These are phyloP conservation scores for Cladosporium cucumerinum DNA, from an alignment of 2,329 filamentous ascomycete species.

Conservation along the genomic window DNA sequence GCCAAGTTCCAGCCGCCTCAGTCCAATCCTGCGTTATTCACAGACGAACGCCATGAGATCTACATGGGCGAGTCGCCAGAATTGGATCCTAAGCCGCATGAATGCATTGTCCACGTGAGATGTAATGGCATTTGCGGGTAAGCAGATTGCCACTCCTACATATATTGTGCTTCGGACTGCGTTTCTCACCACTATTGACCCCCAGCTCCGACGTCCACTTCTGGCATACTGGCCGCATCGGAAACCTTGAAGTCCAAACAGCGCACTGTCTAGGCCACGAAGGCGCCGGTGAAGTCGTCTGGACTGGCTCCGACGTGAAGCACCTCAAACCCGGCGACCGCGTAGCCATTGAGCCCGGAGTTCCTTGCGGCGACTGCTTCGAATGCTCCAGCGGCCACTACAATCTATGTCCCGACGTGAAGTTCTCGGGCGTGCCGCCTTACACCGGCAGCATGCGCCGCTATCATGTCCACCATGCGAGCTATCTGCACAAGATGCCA, in stretches of 20 bases:
- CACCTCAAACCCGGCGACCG: slow-evolving; percentile 59
- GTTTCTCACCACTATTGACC: not conserved
- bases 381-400: slow-evolving; percentile 78
- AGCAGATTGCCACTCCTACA: not conserved
- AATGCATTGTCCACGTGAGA: slow-evolving; percentile 30
- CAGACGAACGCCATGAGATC: slow-evolving; percentile 29
- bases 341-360: slow-evolving; percentile 64
- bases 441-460: slow-evolving; percentile 67
- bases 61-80: slow-evolving; percentile 28
- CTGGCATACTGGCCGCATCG: slow-evolving; percentile 53
- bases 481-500: slow-evolving; percentile 89
- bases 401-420: slow-evolving; percentile 84
- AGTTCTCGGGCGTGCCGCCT: slow-evolving; percentile 86
- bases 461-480: slow-evolving; percentile 76
- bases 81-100: slow-evolving; percentile 24
- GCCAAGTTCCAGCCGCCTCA: slow-evolving; percentile 17
- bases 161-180: not conserved
- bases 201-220: slow-evolving; percentile 30
- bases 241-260: slow-evolving; percentile 58
- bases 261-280: slow-evolving; percentile 69
- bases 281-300: slow-evolving; percentile 61
- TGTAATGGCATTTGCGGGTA: slow-evolving; percentile 33
- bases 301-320: slow-evolving; percentile 56
- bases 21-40: slow-evolving; percentile 29
- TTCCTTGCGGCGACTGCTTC: slow-evolving; percentile 57